Evolutionary conservation across 2,329 filamentous ascomycete genomes (phyloP).

Genomic region (Xylariaceae sp.): DNA sequence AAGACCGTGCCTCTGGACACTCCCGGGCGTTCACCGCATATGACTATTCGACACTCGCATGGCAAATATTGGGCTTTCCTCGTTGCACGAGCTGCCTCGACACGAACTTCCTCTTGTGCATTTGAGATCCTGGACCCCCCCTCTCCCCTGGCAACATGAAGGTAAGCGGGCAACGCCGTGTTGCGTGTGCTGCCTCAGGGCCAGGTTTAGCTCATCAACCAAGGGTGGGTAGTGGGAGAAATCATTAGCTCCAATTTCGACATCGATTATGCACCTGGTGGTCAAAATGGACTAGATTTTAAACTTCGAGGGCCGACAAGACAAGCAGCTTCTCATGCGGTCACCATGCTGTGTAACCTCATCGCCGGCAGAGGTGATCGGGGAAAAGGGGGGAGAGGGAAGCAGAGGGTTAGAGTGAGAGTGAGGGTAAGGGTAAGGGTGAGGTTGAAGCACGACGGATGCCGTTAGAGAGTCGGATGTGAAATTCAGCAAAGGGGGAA

Average conservation of each 20-base stretch:
- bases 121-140: too few relatives aligned
- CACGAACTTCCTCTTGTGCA: slow-evolving; percentile 10
- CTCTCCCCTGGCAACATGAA: too few relatives aligned
- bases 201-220: too few relatives aligned
- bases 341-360: slow-evolving; percentile 34
- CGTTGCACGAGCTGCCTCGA: slow-evolving; percentile 9
- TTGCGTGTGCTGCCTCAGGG: too few relatives aligned
- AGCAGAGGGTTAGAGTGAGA: too few relatives aligned
- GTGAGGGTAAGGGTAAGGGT: too few relatives aligned
- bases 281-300: slow-evolving; percentile 35
- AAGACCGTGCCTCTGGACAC: slow-evolving; percentile 1
- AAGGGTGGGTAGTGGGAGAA: too few relatives aligned
- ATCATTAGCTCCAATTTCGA: neutral
- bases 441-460: too few relatives aligned
- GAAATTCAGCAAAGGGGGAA: too few relatives aligned
- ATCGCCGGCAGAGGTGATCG: slow-evolving; percentile 27
- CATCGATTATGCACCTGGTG: slow-evolving; percentile 33
- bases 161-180: neutral
- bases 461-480: too few relatives aligned
- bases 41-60: slow-evolving; percentile 6
- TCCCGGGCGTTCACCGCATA: slow-evolving; percentile 20
- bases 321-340: slow-evolving; percentile 26
- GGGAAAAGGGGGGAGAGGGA: slow-evolving; percentile 5
- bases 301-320: slow-evolving; percentile 30
- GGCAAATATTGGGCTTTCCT: slow-evolving; percentile 3